phyloP scores from a whole-genome alignment of 2,329 filamentous ascomycete genomes.

The Chaetomiaceae sp. region DNA sequence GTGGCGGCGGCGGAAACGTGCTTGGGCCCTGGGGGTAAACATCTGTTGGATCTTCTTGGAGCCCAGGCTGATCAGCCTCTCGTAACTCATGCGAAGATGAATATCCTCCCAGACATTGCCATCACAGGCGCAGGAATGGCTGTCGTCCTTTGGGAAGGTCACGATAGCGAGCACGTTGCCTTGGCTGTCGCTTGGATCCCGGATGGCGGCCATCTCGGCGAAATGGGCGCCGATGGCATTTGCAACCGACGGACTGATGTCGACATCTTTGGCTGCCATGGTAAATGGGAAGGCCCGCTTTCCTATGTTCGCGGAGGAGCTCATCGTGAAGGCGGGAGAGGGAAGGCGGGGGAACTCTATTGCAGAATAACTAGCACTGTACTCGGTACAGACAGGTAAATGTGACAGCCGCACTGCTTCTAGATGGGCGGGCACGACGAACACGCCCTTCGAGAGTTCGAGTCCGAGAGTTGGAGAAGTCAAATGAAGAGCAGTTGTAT shows the following conservation, averaged over 20 bases:
- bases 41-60: slow-evolving; percentile 45
- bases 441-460: too few relatives aligned
- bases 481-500: too few relatives aligned
- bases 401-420: too few relatives aligned
- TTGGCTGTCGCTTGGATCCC: slow-evolving; percentile 1
- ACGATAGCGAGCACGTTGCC: slow-evolving; percentile 31
- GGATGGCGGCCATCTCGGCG: slow-evolving; percentile 17
- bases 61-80: slow-evolving; percentile 41
- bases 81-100: slow-evolving; percentile 41
- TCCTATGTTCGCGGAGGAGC: neutral
- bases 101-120: slow-evolving; percentile 30
- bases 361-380: too few relatives aligned
- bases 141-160: slow-evolving; percentile 31
- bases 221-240: slow-evolving; percentile 22
- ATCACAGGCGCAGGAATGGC: slow-evolving; percentile 31
- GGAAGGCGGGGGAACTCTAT: too few relatives aligned
- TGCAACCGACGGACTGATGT: neutral
- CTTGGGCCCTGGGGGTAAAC: slow-evolving; percentile 40
- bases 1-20: slow-evolving; percentile 35
- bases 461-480: too few relatives aligned
- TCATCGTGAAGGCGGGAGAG: too few relatives aligned
- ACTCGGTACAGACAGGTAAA: too few relatives aligned
- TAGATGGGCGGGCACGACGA: too few relatives aligned
- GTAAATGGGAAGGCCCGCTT: neutral
- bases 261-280: neutral